Evolutionary conservation across 306 rosid genomes (phyloP), one percentile per base, ranked within the genome.

Genomic region (Cicer cuneatum): DNA sequence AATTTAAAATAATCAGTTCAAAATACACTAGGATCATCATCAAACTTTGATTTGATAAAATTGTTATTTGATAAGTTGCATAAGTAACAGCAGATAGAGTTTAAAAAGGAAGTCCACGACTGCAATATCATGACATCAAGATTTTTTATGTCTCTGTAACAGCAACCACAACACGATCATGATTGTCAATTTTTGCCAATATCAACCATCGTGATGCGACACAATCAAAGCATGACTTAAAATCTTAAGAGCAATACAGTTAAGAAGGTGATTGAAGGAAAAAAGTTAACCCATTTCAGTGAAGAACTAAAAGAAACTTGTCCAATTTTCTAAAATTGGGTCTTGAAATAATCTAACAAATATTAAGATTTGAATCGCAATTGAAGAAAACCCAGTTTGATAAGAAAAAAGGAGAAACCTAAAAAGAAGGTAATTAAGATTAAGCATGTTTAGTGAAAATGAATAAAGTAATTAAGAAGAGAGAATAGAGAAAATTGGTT

Each of bases 361-460:
- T 76, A 39, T 58, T 33, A 73, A 51, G 39, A 48, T 69, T 73
- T 47, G 60, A 47, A 59, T 12, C 48, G 58, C 2, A 35, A 78
- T 4, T 75, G 10, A 47, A 12, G 19, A 76, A 15, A 51, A 42
- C 56, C 51, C 75, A 58, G 39, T 51, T 68, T 47, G 52, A 19
- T 66, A 15, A 37, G 21, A 73, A 76, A 79, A 45, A 72, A 58
- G 63, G 18, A 73, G 37, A 80, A 33, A 59, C 62, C 56, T 39
- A 12, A 68, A 66, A 47, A 46, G 21, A 64, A 47, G 15, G 45
- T 15, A 72, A 81, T 70, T n/a, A 68, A 84, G 51, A 59, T 13
- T 65, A 73, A 76, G 58, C 66, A 67, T 13, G 77, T 66, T 52
- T 43, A 56, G 6, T 59, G 78, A 74, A 73, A 76, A 71, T 38